Conservation (phyloP, 2,329 filamentous ascomycete species). For the Hypoxylon sp. region DNA sequence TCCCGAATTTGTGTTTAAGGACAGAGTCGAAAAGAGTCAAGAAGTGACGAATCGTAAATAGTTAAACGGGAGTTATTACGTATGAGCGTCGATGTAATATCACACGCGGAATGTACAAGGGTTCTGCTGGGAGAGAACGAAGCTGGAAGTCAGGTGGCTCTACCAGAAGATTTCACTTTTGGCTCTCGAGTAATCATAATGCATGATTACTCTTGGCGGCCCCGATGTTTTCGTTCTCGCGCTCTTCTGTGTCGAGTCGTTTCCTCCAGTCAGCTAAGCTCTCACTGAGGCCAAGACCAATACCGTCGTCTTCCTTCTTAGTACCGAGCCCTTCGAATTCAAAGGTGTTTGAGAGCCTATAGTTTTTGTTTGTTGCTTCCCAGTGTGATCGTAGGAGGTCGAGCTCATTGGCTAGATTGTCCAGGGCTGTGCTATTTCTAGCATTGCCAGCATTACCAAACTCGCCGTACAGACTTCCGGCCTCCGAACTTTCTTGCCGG, state of each 20-base stretch:
- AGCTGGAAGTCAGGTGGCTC: neutral
- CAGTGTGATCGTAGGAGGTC: conserved; percentile 92
- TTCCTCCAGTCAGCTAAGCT: conserved; percentile 86
- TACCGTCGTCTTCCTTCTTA: conserved; percentile 63
- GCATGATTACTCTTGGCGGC: conserved; percentile 42
- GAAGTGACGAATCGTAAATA: conserved; percentile 22
- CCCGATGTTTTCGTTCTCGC: conserved; percentile 41
- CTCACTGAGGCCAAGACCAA: conserved; percentile 72
- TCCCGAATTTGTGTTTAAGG: conserved; percentile 21
- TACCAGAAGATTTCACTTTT: neutral
- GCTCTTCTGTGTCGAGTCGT: conserved; percentile 75
- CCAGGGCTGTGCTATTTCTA: conserved; percentile 79
- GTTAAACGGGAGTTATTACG: conserved; percentile 27
- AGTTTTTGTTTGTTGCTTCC: conserved; percentile 96
- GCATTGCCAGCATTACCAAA: conserved; percentile 68
- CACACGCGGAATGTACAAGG: conserved; percentile 36
- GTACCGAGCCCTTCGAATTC: conserved; percentile 77
- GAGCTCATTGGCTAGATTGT: conserved; percentile 91
- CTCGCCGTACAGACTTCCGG: conserved; percentile 74
- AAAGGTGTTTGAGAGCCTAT: conserved; percentile 89
- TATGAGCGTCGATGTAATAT: conserved; percentile 15
- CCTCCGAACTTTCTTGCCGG: conserved; percentile 71
- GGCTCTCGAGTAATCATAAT: conserved; percentile 23
- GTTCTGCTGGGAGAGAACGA: conserved; percentile 6
- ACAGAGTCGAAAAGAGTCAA: conserved; percentile 28